Conservation (phyloP, 257 asterid species). For the Scutellaria minor region DNA sequence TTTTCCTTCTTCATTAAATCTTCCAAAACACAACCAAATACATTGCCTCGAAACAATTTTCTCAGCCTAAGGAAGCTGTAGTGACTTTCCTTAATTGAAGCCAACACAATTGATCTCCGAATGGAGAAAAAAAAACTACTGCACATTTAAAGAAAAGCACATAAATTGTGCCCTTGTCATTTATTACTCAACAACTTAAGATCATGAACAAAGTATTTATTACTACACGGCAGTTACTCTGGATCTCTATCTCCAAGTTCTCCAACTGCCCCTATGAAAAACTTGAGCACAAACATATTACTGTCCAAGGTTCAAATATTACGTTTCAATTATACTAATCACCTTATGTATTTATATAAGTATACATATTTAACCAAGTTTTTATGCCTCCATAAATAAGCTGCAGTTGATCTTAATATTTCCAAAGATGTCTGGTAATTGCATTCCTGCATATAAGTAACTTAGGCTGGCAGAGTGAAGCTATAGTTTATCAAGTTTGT, state of each 20-base stretch:
- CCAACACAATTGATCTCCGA: no score
- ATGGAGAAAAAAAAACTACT: no score
- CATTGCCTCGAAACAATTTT: no score
- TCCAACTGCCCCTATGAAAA: background rate
- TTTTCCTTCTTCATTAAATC: background rate
- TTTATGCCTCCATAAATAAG: constrained; percentile 9
- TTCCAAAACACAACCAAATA: background rate
- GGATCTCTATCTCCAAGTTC: background rate
- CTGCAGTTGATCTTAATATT: background rate
- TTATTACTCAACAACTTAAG: constrained; percentile 9
- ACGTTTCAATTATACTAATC: background rate
- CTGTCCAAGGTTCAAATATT: background rate
- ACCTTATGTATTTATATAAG: background rate
- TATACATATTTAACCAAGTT: background rate
- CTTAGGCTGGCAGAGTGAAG: no score
- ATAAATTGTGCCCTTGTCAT: background rate
- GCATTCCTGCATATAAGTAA: background rate
- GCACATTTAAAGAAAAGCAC: no score
- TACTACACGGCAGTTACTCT: background rate
- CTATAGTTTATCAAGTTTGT: no score
- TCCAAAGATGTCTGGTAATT: background rate
- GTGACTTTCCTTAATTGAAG: no score
- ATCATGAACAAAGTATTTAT: background rate
- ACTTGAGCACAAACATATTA: background rate
- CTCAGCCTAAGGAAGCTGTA: no score